A percentile compares a stretch with the other conserved stretches of the same genome.
Conservation (phyloP, 2,329 filamentous ascomycete genomes). For the Sporothrix phasma region DNA sequence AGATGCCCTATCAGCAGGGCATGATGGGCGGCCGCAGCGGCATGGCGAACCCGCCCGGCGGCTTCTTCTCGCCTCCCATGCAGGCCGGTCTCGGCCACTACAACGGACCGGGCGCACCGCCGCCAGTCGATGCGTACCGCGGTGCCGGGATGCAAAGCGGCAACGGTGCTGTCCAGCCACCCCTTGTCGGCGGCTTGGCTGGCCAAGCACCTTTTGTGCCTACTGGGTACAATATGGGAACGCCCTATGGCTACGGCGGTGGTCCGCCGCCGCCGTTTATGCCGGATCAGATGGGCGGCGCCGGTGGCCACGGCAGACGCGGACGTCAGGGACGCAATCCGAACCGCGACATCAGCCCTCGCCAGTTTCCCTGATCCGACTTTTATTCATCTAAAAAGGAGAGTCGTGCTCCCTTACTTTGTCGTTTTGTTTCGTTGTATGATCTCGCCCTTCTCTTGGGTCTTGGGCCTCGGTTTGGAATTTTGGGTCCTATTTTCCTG, state of each 20-base stretch:
- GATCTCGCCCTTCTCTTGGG: neutral
- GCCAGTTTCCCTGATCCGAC: slow-evolving; percentile 13
- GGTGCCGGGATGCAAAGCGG: slow-evolving; percentile 41
- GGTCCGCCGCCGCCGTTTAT: slow-evolving; percentile 43
- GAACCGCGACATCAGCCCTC: slow-evolving; percentile 17
- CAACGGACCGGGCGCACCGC: slow-evolving; percentile 32
- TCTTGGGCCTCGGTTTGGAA: neutral
- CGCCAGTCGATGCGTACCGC: slow-evolving; percentile 44
- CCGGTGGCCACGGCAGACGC: slow-evolving; percentile 44
- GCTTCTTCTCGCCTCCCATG: slow-evolving; percentile 46
- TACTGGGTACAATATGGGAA: slow-evolving; percentile 40
- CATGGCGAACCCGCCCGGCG: slow-evolving; percentile 34
- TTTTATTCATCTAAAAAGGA: neutral
- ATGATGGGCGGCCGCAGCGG: slow-evolving; percentile 45
- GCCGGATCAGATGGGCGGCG: slow-evolving; percentile 46
- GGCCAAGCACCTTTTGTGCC: slow-evolving; percentile 32
- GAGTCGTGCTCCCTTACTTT: neutral
- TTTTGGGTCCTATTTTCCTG: neutral
- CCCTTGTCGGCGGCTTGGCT: slow-evolving; percentile 26
- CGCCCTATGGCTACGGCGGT: slow-evolving; percentile 35
- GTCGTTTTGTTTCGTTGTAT: neutral
- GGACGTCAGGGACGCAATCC: slow-evolving; percentile 43
- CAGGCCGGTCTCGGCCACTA: slow-evolving; percentile 47
- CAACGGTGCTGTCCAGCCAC: slow-evolving; percentile 37
- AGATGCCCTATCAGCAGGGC: slow-evolving; percentile 48